Evolutionary conservation across 768 basidiomycete genomes (phyloP), one percentile per base, ranked within the genome.

Genomic region (Coprinopsis strossmayeri): DNA sequence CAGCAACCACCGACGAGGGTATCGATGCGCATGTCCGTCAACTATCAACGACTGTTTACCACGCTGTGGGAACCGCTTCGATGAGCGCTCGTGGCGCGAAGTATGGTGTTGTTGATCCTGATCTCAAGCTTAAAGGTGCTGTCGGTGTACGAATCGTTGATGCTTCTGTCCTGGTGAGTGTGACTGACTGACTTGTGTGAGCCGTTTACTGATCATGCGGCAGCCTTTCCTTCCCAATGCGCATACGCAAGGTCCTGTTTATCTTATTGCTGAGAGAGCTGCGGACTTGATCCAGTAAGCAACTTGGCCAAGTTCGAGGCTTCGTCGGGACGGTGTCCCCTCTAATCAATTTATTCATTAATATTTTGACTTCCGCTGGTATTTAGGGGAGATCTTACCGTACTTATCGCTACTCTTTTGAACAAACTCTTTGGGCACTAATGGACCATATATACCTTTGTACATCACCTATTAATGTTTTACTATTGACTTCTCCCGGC

Each of bases 141-240:
- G 38, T 41, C 2, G 68, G 64, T 5, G 35, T 71, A 34, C 57
- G 69, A 9, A 53, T 71, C 20, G 65, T 69, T 5, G 68, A 71
- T 56, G 63, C 61, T 13, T 66, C 65, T 13, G 57, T 60, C 50
- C 41, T 55, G 53, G 67, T 65, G 44, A 46, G 65, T 51, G 5
- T 17, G 21, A 27, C n/a, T 11, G 11, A 41, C 21, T 46, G 25
- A 3, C 25, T 11, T 39, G n/a, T 34, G 1, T 13, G 2, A 2
- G 5, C 18, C n/a, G 46, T 13, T 43, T 13, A 28, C n/a, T 34
- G 27, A n/a, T 26, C 1, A 21, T 18, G 12, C 25, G 25, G 24
- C 27, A 50, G 51, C 51, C 51, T 9, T 46, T 38, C 32, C 32
- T 47, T n/a, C 51, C 51, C n/a, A 47, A 48, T 30, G 51, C 39